Base-by-base conservation (phyloP, 2,329 filamentous ascomycete species). In the Neofusicoccum kwambonambiense region DNA sequence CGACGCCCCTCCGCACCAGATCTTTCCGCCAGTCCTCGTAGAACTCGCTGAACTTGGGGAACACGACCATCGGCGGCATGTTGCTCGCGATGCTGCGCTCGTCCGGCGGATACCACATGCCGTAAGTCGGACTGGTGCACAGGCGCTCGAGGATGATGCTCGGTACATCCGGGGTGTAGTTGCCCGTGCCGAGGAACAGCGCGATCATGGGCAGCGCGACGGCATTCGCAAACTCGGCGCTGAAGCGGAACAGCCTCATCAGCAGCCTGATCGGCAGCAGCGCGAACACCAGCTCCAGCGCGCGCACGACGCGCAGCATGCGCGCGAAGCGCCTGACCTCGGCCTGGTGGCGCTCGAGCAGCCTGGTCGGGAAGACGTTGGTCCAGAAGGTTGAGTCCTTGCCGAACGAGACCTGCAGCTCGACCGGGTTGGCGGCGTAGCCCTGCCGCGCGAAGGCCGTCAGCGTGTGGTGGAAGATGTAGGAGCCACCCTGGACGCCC, bases 161-260 rank as follows among this genome's bases (percentile, higher is more conserved):
- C 0, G 89, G 87, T 0, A 92, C 89, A 67, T 91, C 87, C 0
- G 89, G 86, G 0, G 89, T 90, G 70, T 90, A 88, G 69, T 92
- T 92, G 1, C 90, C 89, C 5, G 90, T 92, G 0, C 90, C 90
- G 0, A 92, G 79, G 72, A 93, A 92, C 1, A 92, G 79, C 0
- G 90, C 90, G 37, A 91, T 85, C 73, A 92, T 85, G 0, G 90
- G 90, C 65, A 90, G 82, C 0, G 89, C 87, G 76, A 92, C 88
- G 41, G 86, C 87, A 70, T 92, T 88, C 15, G 84, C 85, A 72
- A 92, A 93, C 64, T 90, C 88, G 9, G 85, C 82, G 64, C 82
- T 88, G 76, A 92, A 92, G 64, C 86, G 78, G 75, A 90, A 91
- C 58, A 91, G 75, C 64, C 85, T 85, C 69, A 92, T 81, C 73